Evolutionary conservation across 129 eudicot genomes (phyloP).

Genomic region (Helianthus tuberosus): DNA sequence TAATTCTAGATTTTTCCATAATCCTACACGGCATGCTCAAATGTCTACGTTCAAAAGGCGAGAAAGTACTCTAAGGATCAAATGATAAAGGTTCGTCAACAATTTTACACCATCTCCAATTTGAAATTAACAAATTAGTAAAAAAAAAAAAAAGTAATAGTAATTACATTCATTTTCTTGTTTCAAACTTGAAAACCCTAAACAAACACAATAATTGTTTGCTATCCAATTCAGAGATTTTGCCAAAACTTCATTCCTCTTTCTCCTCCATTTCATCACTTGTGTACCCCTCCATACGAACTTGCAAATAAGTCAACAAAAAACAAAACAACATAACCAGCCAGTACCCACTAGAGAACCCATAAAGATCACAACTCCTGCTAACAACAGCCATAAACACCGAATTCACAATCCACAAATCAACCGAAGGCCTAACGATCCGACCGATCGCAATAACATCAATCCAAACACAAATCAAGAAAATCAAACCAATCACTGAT

Average conservation of each 20-base stretch:
- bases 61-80: no score
- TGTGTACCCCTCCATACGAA: conserved; percentile 13
- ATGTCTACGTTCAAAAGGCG: no score
- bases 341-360: conserved; percentile 16
- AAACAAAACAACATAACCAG: conserved; percentile 17
- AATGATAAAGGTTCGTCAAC: no score
- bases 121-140: no score
- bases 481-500: conserved; percentile 21
- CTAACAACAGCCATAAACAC: conserved; percentile 20
- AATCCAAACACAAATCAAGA: conserved; percentile 34
- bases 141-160: no score
- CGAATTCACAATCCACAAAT: conserved; percentile 18
- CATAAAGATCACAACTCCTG: conserved; percentile 3
- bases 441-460: conserved; percentile 20
- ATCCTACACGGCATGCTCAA: no score
- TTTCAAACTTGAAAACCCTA: no score
- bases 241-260: conserved; percentile 12
- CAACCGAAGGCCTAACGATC: conserved; percentile 23
- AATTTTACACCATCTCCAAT: no score
- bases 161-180: no score
- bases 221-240: no score
- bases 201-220: no score
- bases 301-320: background rate
- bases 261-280: conserved; percentile 24
- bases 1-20: no score